Conservation (phyloP, 768 basidiomycete genomes). For the Calocybe gangraenosa region DNA sequence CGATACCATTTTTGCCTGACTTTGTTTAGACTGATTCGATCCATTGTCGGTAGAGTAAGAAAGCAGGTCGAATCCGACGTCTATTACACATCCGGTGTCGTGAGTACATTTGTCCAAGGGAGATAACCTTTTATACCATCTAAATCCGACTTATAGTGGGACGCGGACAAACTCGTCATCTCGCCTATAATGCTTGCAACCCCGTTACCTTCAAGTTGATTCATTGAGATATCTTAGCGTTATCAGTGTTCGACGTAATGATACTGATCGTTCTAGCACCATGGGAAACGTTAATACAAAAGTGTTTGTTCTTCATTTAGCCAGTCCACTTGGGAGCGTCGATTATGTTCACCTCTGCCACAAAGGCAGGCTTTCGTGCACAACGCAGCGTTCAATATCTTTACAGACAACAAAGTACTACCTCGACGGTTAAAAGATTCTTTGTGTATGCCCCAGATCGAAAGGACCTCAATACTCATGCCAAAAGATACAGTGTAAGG, state of each 20-base stretch:
- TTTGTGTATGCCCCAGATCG: conserved; percentile 55
- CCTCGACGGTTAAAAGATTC: conserved; percentile 31
- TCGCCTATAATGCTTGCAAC: conserved; percentile 40
- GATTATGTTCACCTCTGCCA: background rate
- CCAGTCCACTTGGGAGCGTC: background rate
- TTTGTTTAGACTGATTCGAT: background rate
- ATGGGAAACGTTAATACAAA: too few relatives aligned
- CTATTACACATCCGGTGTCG: conserved; percentile 39
- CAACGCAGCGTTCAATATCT: background rate
- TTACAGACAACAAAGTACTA: background rate
- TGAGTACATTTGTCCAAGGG: conserved; percentile 17
- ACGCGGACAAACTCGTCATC: conserved; percentile 49
- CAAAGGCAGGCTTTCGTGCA: too few relatives aligned
- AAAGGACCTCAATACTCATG: conserved; percentile 37
- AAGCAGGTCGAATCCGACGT: conserved; percentile 35
- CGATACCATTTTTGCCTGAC: background rate
- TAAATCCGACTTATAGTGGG: conserved; percentile 57
- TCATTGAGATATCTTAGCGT: background rate
- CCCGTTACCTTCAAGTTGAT: conserved; percentile 20
- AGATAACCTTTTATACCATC: too few relatives aligned
- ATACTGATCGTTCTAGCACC: too few relatives aligned
- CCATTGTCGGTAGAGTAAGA: conserved; percentile 27
- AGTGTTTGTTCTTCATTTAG: background rate
- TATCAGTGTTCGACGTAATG: background rate
- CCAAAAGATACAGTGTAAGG: conserved; percentile 42